phyloP scores from a whole-genome alignment of 768 basidiomycete genomes.

The Pisolithus marmoratus region DNA sequence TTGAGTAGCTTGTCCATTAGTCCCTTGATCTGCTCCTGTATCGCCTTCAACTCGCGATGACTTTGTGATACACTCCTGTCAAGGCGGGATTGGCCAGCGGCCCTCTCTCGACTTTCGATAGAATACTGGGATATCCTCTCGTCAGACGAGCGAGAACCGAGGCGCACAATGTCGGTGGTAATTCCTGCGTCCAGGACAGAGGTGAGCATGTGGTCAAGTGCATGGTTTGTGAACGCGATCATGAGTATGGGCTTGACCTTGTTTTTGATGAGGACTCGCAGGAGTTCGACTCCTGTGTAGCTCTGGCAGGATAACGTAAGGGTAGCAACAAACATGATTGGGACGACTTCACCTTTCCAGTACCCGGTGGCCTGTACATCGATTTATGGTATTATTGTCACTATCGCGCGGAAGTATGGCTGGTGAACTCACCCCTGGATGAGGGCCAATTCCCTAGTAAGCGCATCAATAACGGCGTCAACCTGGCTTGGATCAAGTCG shows the following conservation, averaged over 20 bases:
- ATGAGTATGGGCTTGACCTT: conserved; percentile 48
- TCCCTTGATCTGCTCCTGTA: conserved; percentile 41
- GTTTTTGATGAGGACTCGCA: conserved; percentile 58
- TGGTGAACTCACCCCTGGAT: conserved; percentile 59
- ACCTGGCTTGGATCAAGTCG: conserved; percentile 66
- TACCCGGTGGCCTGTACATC: conserved; percentile 60
- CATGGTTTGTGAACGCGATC: conserved; percentile 74
- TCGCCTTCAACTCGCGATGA: conserved; percentile 35
- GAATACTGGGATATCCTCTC: conserved; percentile 56
- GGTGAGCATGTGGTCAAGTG: conserved; percentile 65
- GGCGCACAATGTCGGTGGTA: conserved; percentile 57
- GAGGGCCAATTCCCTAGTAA: conserved; percentile 55
- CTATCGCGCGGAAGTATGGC: neutral
- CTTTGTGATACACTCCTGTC: conserved; percentile 29
- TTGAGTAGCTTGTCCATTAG: conserved; percentile 41
- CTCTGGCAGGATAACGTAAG: conserved; percentile 34
- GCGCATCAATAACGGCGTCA: conserved; percentile 57
- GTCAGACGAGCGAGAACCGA: conserved; percentile 61
- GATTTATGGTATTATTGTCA: neutral
- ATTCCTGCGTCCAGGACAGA: conserved; percentile 62
- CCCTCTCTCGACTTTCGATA: conserved; percentile 51
- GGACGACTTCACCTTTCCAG: conserved; percentile 52
- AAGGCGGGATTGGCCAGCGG: conserved; percentile 37
- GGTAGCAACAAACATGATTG: neutral
- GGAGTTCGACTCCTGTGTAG: conserved; percentile 62